Evolutionary conservation across 805 yeast genomes (phyloP).

Genomic region (Saturnispora kantuleensis): DNA sequence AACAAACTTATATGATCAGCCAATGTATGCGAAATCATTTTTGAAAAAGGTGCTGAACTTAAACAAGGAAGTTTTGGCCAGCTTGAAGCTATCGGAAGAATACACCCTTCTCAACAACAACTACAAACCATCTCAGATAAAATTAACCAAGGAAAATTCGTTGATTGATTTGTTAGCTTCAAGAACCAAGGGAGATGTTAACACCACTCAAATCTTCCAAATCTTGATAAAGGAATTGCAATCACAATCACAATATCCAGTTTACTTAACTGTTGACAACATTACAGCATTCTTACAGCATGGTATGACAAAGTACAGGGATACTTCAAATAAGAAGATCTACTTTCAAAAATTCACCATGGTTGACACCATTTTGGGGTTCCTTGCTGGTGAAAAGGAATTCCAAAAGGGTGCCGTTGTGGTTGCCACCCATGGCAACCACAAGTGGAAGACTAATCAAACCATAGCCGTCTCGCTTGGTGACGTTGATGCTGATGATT

Average conservation of each 20-base stretch:
- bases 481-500: constrained; percentile 34
- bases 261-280: constrained; percentile 64
- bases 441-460: constrained; percentile 44
- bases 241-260: constrained; percentile 42
- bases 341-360: constrained; percentile 56
- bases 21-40: constrained; percentile 60
- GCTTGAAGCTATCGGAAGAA: constrained; percentile 19
- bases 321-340: constrained; percentile 44
- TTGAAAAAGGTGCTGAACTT: constrained; percentile 40
- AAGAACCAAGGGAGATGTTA: constrained; percentile 18
- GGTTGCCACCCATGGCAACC: constrained; percentile 50
- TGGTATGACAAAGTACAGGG: constrained; percentile 51
- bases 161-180: constrained; percentile 35
- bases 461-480: constrained; percentile 44
- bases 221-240: constrained; percentile 47
- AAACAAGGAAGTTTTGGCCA: constrained; percentile 32
- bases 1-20: constrained; percentile 54
- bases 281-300: constrained; percentile 51
- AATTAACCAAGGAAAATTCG: constrained; percentile 19
- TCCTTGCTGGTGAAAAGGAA: constrained; percentile 39
- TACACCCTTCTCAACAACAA: constrained; percentile 16
- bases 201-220: constrained; percentile 36
- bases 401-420: constrained; percentile 59
- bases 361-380: constrained; percentile 44
- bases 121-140: constrained; percentile 13